Conservation (phyloP, 2,329 filamentous ascomycete species). For the Cladosporium sp. region DNA sequence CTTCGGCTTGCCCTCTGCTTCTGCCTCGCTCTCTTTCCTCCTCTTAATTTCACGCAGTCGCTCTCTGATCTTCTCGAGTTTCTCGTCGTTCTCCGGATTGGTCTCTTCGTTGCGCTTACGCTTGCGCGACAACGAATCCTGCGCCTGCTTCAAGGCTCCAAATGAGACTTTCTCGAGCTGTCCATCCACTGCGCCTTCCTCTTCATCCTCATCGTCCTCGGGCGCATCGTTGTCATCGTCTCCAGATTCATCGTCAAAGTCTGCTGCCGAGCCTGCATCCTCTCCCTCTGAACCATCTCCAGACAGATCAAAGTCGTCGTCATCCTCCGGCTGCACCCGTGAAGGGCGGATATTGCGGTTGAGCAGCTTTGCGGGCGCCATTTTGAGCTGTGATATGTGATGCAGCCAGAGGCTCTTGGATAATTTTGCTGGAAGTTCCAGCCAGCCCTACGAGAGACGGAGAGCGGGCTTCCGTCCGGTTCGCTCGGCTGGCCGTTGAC, state of each 20-base stretch:
- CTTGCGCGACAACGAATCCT: slow-evolving; percentile 61
- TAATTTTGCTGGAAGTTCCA: slow-evolving; percentile 5
- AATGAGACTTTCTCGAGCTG: slow-evolving; percentile 71
- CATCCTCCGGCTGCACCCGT: slow-evolving; percentile 14
- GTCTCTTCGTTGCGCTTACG: slow-evolving; percentile 45
- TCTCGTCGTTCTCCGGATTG: slow-evolving; percentile 44
- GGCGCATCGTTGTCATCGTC: slow-evolving; percentile 36
- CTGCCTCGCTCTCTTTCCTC: slow-evolving; percentile 35
- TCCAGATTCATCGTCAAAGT: slow-evolving; percentile 26
- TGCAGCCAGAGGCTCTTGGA: neutral
- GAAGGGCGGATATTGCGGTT: slow-evolving; percentile 21
- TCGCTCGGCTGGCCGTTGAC: slow-evolving; percentile 8
- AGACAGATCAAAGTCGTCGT: slow-evolving; percentile 19
- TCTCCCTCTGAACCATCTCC: slow-evolving; percentile 14
- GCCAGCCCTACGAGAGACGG: slow-evolving; percentile 7
- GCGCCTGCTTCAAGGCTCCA: slow-evolving; percentile 83
- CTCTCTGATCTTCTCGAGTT: slow-evolving; percentile 47
- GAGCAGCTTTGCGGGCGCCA: slow-evolving; percentile 22
- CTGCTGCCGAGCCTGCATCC: slow-evolving; percentile 22
- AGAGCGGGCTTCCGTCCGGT: neutral
- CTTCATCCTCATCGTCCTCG: slow-evolving; percentile 41
- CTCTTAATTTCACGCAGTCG: slow-evolving; percentile 46
- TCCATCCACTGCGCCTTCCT: slow-evolving; percentile 42
- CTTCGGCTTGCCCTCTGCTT: neutral
- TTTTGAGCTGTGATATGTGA: slow-evolving; percentile 8